phyloP scores from a whole-genome alignment of 2,329 filamentous ascomycete species.

The Colletotrichum viniferum region DNA sequence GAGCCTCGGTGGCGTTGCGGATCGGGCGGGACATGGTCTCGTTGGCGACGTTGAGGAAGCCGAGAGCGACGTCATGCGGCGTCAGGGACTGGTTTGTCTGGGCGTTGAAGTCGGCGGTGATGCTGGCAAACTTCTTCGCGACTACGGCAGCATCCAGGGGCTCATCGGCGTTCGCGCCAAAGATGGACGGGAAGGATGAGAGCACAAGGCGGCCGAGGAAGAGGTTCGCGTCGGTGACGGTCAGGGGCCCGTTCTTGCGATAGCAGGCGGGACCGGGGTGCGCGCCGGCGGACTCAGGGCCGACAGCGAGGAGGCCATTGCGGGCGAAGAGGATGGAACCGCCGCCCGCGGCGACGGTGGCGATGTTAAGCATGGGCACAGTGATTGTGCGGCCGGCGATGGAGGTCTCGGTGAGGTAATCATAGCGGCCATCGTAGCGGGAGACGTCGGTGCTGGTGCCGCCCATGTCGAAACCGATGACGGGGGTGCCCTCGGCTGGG shows the following conservation, averaged over 20 bases:
- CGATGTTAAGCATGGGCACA: conserved; percentile 75
- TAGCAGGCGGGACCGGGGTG: conserved; percentile 77
- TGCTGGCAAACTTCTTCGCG: conserved; percentile 41
- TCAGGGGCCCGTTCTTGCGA: conserved; percentile 71
- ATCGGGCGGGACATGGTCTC: conserved; percentile 80
- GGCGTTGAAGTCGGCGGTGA: conserved; percentile 44
- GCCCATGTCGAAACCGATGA: conserved; percentile 55
- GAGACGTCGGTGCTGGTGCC: conserved; percentile 77
- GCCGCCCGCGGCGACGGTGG: conserved; percentile 65
- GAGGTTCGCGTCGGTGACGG: conserved; percentile 75
- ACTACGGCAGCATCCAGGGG: conserved; percentile 46
- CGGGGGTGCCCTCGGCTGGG: conserved; percentile 64
- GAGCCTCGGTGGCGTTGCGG: conserved; percentile 73
- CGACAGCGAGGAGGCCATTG: conserved; percentile 74
- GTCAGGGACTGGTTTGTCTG: conserved; percentile 35
- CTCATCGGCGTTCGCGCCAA: conserved; percentile 69
- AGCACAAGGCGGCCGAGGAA: conserved; percentile 65
- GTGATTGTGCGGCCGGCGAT: conserved; percentile 74
- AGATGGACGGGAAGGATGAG: conserved; percentile 74
- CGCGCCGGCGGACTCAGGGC: conserved; percentile 73
- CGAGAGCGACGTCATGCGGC: conserved; percentile 58
- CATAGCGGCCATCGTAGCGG: conserved; percentile 70
- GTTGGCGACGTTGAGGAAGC: conserved; percentile 77
- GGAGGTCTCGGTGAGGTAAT: conserved; percentile 75
- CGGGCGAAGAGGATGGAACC: conserved; percentile 65